Evolutionary conservation across 805 yeast species (phyloP).

Genomic region (Yamadazyma sp.): DNA sequence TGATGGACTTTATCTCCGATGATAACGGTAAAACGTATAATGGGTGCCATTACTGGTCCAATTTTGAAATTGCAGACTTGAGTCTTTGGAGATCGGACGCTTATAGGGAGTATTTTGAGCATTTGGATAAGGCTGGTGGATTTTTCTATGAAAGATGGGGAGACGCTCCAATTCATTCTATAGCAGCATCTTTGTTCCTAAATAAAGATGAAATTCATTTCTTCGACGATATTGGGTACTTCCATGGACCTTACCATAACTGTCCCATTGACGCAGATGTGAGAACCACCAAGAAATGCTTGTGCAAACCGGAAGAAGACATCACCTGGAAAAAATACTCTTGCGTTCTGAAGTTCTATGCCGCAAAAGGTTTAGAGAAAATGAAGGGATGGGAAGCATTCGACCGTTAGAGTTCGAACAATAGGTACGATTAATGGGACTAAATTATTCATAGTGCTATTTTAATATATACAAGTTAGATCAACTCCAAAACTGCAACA

Average conservation of each 20-base stretch:
- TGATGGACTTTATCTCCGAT: constrained; percentile 70
- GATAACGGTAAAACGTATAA: constrained; percentile 68
- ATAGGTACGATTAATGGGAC: too few relatives aligned
- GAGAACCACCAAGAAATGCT: constrained; percentile 64
- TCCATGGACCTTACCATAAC: constrained; percentile 75
- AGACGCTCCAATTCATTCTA: constrained; percentile 89
- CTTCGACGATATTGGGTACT: constrained; percentile 84
- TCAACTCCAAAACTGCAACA: constrained; percentile 44
- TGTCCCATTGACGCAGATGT: constrained; percentile 70
- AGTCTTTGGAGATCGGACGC: constrained; percentile 74
- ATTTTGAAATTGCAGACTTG: constrained; percentile 78
- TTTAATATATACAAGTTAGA: constrained; percentile 4
- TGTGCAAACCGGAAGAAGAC: constrained; percentile 70
- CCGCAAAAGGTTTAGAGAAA: constrained; percentile 53
- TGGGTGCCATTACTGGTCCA: constrained; percentile 89
- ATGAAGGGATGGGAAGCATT: constrained; percentile 76
- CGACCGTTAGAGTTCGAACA: too few relatives aligned
- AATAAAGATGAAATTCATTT: constrained; percentile 68
- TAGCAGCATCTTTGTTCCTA: constrained; percentile 79
- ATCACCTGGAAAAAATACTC: constrained; percentile 76
- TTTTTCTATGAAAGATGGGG: constrained; percentile 95
- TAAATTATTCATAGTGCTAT: too few relatives aligned
- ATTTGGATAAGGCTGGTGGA: constrained; percentile 81
- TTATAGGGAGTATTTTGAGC: constrained; percentile 67
- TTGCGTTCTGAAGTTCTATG: constrained; percentile 65